Percentiles rank a stretch among this genome's conserved stretches.
phyloP scores from a whole-genome alignment of 371 early-diverging fungal genomes.

The Actinomortierella wolfii region DNA sequence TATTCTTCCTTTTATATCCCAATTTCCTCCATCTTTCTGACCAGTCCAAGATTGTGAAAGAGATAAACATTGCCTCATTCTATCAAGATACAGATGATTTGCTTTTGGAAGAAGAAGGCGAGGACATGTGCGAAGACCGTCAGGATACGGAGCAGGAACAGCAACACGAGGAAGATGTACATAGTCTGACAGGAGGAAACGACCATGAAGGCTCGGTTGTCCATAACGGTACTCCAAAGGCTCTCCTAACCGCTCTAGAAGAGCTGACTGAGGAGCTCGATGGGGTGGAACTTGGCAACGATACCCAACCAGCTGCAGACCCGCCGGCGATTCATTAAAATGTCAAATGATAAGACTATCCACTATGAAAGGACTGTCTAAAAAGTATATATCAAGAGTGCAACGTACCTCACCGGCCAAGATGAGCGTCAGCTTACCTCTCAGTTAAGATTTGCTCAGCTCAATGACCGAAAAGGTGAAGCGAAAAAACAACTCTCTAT shows the following conservation, averaged over 20 bases:
- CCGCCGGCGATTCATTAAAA: too few species aligned
- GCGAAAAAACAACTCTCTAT: too few species aligned
- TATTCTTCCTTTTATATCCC: background rate
- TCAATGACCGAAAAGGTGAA: too few species aligned
- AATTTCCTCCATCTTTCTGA: background rate
- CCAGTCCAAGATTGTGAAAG: conserved; percentile 42
- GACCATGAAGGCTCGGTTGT: conserved; percentile 16
- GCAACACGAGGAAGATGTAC: background rate
- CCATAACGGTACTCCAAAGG: conserved; percentile 19
- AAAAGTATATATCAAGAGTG: too few species aligned
- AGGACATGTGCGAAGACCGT: conserved; percentile 2
- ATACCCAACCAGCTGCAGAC: background rate
- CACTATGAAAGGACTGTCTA: too few species aligned
- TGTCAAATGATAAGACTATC: too few species aligned
- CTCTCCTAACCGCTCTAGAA: conserved; percentile 27
- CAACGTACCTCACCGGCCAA: too few species aligned
- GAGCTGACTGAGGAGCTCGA: conserved; percentile 23
- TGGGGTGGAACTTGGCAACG: conserved; percentile 13
- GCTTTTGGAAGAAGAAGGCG: conserved; percentile 11
- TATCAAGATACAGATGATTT: conserved; percentile 25
- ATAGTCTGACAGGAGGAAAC: conserved; percentile 5
- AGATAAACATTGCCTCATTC: conserved; percentile 33
- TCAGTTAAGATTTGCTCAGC: too few species aligned
- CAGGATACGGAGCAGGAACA: conserved; percentile 2
- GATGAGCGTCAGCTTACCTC: too few species aligned